These are phyloP conservation scores for Protomyces pachydermus DNA, from an alignment of 1,139 yeast genomes.

Conservation along the genomic window DNA sequence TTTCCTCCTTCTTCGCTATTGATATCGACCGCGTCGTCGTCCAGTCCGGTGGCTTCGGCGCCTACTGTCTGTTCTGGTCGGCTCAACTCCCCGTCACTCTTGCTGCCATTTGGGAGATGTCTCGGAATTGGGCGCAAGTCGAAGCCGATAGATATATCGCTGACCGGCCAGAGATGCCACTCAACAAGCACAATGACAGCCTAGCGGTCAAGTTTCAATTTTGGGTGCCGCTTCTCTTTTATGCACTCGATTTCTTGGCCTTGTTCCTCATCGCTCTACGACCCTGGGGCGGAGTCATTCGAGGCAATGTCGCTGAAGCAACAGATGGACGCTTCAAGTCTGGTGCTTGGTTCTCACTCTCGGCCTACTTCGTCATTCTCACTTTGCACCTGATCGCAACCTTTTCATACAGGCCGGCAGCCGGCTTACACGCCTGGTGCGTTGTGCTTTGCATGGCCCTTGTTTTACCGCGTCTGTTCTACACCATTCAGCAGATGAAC, in stretches of 20 bases:
- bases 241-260: constrained; percentile 19
- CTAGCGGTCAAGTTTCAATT: constrained; percentile 16
- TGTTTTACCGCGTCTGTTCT: constrained; percentile 2
- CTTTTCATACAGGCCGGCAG: constrained; percentile 9
- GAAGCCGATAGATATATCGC: constrained; percentile 16
- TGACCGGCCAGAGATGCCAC: constrained; percentile 8
- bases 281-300: constrained; percentile 17
- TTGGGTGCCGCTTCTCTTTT: constrained; percentile 22
- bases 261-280: constrained; percentile 12
- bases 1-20: constrained; percentile 15
- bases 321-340: constrained; percentile 26
- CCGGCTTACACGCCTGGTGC: neutral
- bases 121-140: constrained; percentile 24
- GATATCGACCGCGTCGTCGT: constrained; percentile 21
- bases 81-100: constrained; percentile 14
- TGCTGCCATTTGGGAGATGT: constrained; percentile 23
- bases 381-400: constrained; percentile 7
- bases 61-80: constrained; percentile 16
- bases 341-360: constrained; percentile 13
- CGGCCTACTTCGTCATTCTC: constrained; percentile 13
- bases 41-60: constrained; percentile 11
- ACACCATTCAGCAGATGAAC: constrained; percentile 22
- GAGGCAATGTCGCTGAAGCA: constrained; percentile 15
- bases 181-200: constrained; percentile 16
- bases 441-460: constrained; percentile 2